Conservation (phyloP, 768 basidiomycete species). For the Pleurotus giganteus region DNA sequence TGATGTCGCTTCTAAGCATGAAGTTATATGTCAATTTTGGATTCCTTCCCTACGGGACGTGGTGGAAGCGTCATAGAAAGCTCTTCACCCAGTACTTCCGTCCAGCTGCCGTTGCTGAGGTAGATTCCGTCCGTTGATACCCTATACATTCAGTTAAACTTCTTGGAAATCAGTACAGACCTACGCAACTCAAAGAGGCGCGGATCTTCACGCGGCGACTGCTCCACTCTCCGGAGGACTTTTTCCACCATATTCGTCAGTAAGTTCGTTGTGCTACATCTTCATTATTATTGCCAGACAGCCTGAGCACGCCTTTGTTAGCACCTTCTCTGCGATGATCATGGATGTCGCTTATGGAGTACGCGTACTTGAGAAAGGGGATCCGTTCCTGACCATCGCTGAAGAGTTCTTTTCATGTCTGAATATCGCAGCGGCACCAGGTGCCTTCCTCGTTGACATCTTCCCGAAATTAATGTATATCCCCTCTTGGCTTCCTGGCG, state of each 20-base stretch:
- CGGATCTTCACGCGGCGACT: background rate
- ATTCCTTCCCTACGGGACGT: slow-evolving; percentile 20
- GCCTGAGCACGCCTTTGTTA: background rate
- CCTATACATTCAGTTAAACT: background rate
- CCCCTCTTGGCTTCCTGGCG: slow-evolving; percentile 6
- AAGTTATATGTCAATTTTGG: slow-evolving; percentile 18
- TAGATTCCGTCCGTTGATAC: background rate
- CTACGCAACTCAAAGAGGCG: background rate
- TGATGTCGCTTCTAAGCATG: slow-evolving; percentile 14
- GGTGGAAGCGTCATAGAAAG: slow-evolving; percentile 22
- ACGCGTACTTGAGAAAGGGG: background rate
- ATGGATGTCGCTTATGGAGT: slow-evolving; percentile 6
- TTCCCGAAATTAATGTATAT: slow-evolving; percentile 1
- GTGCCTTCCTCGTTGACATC: background rate
- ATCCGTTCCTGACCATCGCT: background rate
- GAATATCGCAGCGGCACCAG: background rate
- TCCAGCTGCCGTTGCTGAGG: slow-evolving; percentile 13
- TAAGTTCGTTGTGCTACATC: too few species aligned
- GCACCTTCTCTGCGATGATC: background rate
- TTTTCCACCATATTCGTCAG: slow-evolving; percentile 6
- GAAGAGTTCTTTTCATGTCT: background rate
- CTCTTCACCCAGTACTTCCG: slow-evolving; percentile 24
- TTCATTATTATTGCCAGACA: background rate
- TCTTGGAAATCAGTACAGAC: background rate
- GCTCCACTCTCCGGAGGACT: slow-evolving; percentile 3